Evolutionary conservation across 768 basidiomycete species (phyloP).

Genomic region (Pholiota microspora): DNA sequence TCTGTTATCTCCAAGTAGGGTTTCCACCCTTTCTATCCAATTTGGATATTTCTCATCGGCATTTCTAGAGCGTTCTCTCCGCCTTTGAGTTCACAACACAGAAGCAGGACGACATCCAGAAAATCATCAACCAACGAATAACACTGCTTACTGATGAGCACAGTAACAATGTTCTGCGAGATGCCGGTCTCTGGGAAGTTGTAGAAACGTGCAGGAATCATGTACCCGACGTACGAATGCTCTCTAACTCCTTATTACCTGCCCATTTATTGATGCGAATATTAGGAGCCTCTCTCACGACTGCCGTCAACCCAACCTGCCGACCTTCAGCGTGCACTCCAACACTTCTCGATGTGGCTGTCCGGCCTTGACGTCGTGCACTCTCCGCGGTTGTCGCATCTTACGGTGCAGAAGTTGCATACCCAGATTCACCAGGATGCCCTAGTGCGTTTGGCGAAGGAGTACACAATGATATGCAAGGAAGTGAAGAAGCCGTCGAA

Average conservation of each 20-base stretch:
- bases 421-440: conserved; percentile 74
- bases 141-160: conserved; percentile 75
- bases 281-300: conserved; percentile 70
- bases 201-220: conserved; percentile 41
- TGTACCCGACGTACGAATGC: conserved; percentile 37
- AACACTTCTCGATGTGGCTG: conserved; percentile 80
- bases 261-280: not conserved
- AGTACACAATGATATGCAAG: conserved; percentile 74
- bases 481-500: conserved; percentile 74
- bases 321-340: conserved; percentile 60
- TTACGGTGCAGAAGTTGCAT: conserved; percentile 67
- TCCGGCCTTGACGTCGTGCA: conserved; percentile 78
- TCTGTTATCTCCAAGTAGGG: conserved; percentile 77
- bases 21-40: not conserved
- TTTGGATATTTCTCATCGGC: conserved; percentile 1
- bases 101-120: conserved; percentile 58
- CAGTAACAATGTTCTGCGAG: conserved; percentile 53
- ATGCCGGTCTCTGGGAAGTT: conserved; percentile 51
- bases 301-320: conserved; percentile 64
- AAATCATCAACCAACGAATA: conserved; percentile 60
- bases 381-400: conserved; percentile 73
- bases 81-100: conserved; percentile 64
- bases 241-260: not conserved
- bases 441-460: conserved; percentile 60
- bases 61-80: conserved; percentile 57